Base-by-base conservation (phyloP, 1,284 basidiomycete genomes). In the Phaffia rhodozyma region DNA sequence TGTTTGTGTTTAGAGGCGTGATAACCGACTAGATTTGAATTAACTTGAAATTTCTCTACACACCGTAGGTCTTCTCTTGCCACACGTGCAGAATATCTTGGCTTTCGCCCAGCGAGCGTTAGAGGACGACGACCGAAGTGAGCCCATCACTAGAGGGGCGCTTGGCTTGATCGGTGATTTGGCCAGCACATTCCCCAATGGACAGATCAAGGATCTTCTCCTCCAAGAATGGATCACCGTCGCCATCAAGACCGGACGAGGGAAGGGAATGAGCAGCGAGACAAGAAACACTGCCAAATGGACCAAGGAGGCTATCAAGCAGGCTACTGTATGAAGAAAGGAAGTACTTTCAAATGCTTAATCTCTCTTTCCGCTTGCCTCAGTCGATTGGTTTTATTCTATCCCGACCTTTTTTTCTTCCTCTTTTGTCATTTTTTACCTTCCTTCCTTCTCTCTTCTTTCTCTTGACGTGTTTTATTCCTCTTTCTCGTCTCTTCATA, bases 141-240 rank as follows among this genome's bases (percentile, higher is more conserved):
- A 97, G 70, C 75, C 83, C 1, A 80, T 91, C 59, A 80, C 88
- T 70, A 85, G 86, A 69, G 78, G 90, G 43, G 82, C 83, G 5
- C 85, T 88, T 67, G 92, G 92, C 48, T 80, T 96, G 29, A 79
- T 98, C 63, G 96, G 96, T 66, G 94, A 99, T 73, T 80, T 98
- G 54, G 93, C 91, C 1, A 89, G 92, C 71, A 82, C 84, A 23
- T 96, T 88, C 81, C 82, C 85, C 55, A 79, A 81, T 67, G 86
- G 86, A 43, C 82, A 91, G 70, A 82, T 96, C 73, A 89, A 90
- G 78, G 84, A 85, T 56, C 75, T 85, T 60, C 78, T 98, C 62
- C 80, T 90, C 56, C 79, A 83, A 52, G 84, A 86, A 50, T 97
- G 93, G 91, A 81, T 98, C 61, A 82, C 83, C 2, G 78, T 80